Evolutionary conservation across 495 filamentous ascomycete species (phyloP), one percentile per base, ranked within the genome.

Genomic region (Penicillium pancosmium): DNA sequence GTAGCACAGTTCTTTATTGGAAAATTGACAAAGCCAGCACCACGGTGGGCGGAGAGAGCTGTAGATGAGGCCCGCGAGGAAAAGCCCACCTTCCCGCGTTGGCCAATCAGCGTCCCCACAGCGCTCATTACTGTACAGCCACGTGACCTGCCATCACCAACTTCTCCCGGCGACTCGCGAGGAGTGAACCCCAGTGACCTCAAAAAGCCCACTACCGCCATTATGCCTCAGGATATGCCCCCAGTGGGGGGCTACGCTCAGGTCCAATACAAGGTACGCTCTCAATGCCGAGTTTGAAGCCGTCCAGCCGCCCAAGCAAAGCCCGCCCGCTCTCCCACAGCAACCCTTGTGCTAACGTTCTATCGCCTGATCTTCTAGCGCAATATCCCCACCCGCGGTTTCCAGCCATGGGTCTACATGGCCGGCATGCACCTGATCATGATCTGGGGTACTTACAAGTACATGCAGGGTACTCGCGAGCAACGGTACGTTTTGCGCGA

Each of bases 181-280:
- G 59, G 54, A 57, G 52, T 23, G 3, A 19, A 44, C 21, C 16
- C 21, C 52, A 52, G 49, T 51, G 47, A 52, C 63, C 70, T 71
- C 51, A 68, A 59, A 31, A 61, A 55, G 56, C 58, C 59, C 57
- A 50, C 34, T 55, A 46, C 55, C 67, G 66, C 62, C 75, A 80
- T 63, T 54, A 83, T 84, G 81, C 76, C 77, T 73, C 81, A 84
- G 85, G 94, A 98, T 85, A 89, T 98, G 80, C 94, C 94, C 77
- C 94, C 94, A 61, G 68, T 73, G 68, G 94, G 94, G 79, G 94
- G 94, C 83, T 98, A 98, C 74, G 89, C 84, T 67, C 89, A 92
- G 64, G 87, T 98, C 52, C 94, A 98, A 77, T 98, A 96, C 82
- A 96, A 96, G 86, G 90, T 92, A 74, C 63, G 81, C 75, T 59